Base-by-base conservation (phyloP, 1,284 basidiomycete genomes). In the Ceratobasidium sp. region DNA sequence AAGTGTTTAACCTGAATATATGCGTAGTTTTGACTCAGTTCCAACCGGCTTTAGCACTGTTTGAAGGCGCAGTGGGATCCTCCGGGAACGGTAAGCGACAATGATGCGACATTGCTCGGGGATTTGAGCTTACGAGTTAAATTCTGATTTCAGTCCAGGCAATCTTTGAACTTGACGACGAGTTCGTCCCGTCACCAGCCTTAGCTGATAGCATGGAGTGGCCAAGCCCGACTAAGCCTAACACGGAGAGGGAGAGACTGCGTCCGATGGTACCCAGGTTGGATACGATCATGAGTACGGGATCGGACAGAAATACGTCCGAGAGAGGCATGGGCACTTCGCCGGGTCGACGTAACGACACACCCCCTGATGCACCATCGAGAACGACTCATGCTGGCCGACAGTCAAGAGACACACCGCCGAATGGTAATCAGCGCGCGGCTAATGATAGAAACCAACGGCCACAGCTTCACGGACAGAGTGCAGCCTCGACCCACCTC, bases 101-200 rank as follows among this genome's bases (percentile, higher is more conserved):
- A 10, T 93, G 94, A 51, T 82, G 23, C 90, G 85, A 26, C 70
- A 58, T n/a, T 78, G 56, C 26, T 63, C 7, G 53, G 33, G 49
- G n/a, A 55, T 75, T 49, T 23, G 55, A 39, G 20, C 72, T 33
- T 60, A 33, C 12, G 3, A 49, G 13, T 23, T n/a, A 10, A 10
- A 20, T 56, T 12, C 23, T 23, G 51, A 49, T 49, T 56, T 28
- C 28, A 75, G 15, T 56, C 53, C 33, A 81, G 18, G 81, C 94
- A 88, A 92, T 97, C 13, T 97, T 97, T 83, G 94, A 96, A 81
- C 89, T 96, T 12, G 93, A 94, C 82, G 90, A 93, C 40, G 92
- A 93, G 80, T 87, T 91, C 13, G 87, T 67, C 23, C 75, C 75
- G 2, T 53, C 63, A 46, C 63, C 63, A 3, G 53, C 46, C 3